These are phyloP conservation scores for Globisporangium spinosum DNA, from an alignment of 352 stramenopile genomes.

Conservation along the genomic window DNA sequence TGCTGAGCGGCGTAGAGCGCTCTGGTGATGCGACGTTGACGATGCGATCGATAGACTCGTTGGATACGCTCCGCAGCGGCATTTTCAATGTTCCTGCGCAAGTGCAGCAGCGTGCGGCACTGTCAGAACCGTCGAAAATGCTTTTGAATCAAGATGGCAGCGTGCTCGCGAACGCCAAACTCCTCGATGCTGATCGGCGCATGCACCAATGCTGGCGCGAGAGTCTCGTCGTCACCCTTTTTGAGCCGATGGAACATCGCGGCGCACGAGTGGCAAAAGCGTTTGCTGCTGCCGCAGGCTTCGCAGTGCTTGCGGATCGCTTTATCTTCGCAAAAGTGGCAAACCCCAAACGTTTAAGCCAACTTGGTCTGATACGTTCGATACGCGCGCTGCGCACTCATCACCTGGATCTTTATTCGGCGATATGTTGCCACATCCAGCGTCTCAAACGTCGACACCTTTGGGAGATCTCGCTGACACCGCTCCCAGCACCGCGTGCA, in stretches of 20 bases:
- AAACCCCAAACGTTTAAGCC: slow-evolving; percentile 26
- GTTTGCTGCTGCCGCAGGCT: slow-evolving; percentile 26
- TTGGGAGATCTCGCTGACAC: not conserved
- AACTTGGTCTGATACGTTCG: slow-evolving; percentile 30
- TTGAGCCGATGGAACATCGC: slow-evolving; percentile 28
- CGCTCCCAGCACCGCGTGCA: slow-evolving; percentile 32
- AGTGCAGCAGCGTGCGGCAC: slow-evolving; percentile 27
- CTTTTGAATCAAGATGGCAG: slow-evolving; percentile 39
- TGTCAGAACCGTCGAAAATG: slow-evolving; percentile 39
- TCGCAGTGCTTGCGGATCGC: slow-evolving; percentile 41
- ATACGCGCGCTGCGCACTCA: slow-evolving; percentile 35
- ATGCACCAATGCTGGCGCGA: slow-evolving; percentile 8
- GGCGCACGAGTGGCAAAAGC: slow-evolving; percentile 49
- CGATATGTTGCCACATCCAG: slow-evolving; percentile 35
- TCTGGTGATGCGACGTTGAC: slow-evolving; percentile 33
- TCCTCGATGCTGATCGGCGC: slow-evolving; percentile 28
- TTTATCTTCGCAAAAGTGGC: slow-evolving; percentile 35
- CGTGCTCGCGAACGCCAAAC: slow-evolving; percentile 24
- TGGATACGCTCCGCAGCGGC: slow-evolving; percentile 38
- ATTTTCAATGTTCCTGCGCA: slow-evolving; percentile 21
- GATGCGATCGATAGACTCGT: slow-evolving; percentile 27
- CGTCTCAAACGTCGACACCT: not conserved
- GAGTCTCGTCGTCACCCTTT: slow-evolving; percentile 7
- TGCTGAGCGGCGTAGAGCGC: slow-evolving; percentile 27
- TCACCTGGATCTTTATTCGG: slow-evolving; percentile 21